Evolutionary conservation across 2,329 filamentous ascomycete genomes (phyloP), one percentile per base, ranked within the genome.

Genomic region (Aspergillus latus): DNA sequence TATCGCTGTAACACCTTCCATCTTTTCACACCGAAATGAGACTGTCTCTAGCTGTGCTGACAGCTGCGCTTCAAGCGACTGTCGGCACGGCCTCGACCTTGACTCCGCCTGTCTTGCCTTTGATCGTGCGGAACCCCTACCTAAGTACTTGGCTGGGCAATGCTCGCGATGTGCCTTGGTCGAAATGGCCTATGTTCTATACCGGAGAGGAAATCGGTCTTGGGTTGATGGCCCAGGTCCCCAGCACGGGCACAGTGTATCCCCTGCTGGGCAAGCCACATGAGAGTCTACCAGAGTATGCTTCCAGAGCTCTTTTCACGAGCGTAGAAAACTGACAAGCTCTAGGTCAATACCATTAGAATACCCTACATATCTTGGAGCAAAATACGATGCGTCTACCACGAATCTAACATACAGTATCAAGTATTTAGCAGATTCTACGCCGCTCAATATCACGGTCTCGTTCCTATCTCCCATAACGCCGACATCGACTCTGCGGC

Each of bases 171-270:
- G 81, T 81, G 45, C 91, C 91, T 1, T 95, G 90, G 90, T 82
- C 85, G 52, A 83, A 84, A 74, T 96, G 91, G 91, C 91, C 91
- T 26, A 93, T 93, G 72, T 92, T 92, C 72, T 92, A 87, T 80
- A 89, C 87, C 5, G 88, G 89, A 34, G 79, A 85, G 66, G 81
- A 87, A 76, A 72, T 88, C 54, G 86, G 86, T 43, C 81, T 89
- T 61, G 81, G 83, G 5, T 73, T 89, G 49, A 77, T 89, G 58
- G 86, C 84, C 39, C 81, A 83, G 26, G 75, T 88, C 10, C 83
- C 85, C 2, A 79, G 82, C 34, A 78, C 82, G n/a, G 78, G 78
- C 49, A 78, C 78, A 29, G 82, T 86, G 4, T 89, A 85, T 68
- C 86, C 86, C 32, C 72, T 89, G 56, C 75, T 89, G 47, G 86